Conservation (phyloP, 1,284 basidiomycete genomes). For the Sporisorium graminicola region DNA sequence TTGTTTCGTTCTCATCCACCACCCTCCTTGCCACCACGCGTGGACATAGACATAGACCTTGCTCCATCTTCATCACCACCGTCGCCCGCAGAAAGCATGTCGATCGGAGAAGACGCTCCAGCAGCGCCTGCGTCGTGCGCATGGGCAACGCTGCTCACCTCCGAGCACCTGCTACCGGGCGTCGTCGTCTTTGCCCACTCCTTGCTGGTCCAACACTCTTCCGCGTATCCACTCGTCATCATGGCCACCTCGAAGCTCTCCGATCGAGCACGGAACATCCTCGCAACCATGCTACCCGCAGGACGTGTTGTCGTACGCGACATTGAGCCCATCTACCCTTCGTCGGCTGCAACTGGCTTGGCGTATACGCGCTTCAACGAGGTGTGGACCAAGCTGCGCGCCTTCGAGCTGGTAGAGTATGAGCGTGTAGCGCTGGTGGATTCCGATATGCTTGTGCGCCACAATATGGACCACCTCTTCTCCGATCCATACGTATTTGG, state of each 20-base stretch:
- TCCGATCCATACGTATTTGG: constrained; percentile 64
- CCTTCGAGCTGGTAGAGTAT: constrained; percentile 61
- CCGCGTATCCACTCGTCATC: constrained; percentile 56
- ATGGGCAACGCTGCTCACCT: constrained; percentile 63
- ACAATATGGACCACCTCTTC: constrained; percentile 93
- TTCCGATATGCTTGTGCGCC: constrained; percentile 88
- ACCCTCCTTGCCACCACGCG: too few species aligned
- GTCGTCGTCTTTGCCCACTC: constrained; percentile 58
- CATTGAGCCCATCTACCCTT: constrained; percentile 49
- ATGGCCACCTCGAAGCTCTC: constrained; percentile 55
- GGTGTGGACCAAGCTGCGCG: constrained; percentile 68
- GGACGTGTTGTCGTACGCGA: constrained; percentile 33
- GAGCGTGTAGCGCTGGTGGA: constrained; percentile 87
- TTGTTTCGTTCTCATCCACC: not conserved
- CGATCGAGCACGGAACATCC: constrained; percentile 23
- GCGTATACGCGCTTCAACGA: constrained; percentile 59
- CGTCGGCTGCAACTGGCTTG: constrained; percentile 14
- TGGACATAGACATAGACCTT: not conserved
- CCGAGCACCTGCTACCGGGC: constrained; percentile 58
- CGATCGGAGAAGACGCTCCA: constrained; percentile 19
- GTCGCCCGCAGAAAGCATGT: constrained; percentile 13
- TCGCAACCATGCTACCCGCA: constrained; percentile 34
- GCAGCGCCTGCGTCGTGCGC: constrained; percentile 20
- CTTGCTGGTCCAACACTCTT: constrained; percentile 45
- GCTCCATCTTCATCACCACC: not conserved